Conservation (phyloP, 2,329 filamentous ascomycete genomes). For the Diaporthe ilicicola region DNA sequence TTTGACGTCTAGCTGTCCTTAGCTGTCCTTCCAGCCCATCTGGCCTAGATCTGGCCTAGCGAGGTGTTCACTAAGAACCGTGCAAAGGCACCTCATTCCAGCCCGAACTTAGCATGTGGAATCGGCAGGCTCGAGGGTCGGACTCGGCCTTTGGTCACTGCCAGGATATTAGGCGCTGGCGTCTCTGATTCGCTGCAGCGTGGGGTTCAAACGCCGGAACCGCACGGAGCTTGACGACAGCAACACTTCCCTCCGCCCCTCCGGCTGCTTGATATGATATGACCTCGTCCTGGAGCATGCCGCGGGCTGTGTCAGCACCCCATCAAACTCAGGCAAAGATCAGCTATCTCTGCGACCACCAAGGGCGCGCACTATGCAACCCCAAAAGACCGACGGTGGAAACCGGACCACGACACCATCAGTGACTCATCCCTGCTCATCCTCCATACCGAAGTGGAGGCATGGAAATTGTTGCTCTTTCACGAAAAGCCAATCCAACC, state of each 20-base stretch:
- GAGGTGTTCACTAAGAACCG: background rate
- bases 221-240: constrained; percentile 16
- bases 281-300: background rate
- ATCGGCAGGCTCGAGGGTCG: background rate
- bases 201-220: constrained; percentile 11
- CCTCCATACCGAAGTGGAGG: background rate
- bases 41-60: background rate
- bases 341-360: constrained; percentile 7
- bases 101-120: background rate
- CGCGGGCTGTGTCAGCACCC: constrained; percentile 13
- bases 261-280: background rate
- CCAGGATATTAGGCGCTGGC: background rate
- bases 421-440: constrained; percentile 18
- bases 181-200: constrained; percentile 7
- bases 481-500: background rate
- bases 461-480: background rate
- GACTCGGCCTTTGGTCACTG: constrained; percentile 1
- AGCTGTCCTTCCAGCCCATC: background rate
- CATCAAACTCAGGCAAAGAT: background rate
- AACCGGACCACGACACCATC: background rate
- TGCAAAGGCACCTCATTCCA: background rate
- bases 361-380: constrained; percentile 8
- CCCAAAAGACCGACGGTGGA: background rate
- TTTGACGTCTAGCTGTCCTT: background rate
- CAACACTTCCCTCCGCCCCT: background rate